A percentile compares a stretch with the other conserved stretches of the same genome.
These are phyloP conservation scores for Drechslerella stenobrocha DNA, from an alignment of 2,329 filamentous ascomycete species.

Conservation along the genomic window DNA sequence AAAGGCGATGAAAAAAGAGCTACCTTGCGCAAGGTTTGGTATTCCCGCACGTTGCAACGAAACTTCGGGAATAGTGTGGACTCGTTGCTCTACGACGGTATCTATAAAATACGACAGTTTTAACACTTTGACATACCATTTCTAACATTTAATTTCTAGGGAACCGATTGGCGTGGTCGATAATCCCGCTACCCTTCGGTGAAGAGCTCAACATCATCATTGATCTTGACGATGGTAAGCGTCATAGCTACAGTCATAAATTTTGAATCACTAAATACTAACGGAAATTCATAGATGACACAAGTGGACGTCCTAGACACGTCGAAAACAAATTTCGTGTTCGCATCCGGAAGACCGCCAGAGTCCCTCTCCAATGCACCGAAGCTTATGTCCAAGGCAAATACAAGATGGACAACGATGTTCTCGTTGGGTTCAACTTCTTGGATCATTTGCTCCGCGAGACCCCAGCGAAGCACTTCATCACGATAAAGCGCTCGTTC, in stretches of 20 bases:
- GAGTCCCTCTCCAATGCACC: slow-evolving; percentile 69
- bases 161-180: slow-evolving; percentile 80
- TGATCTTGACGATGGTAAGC: slow-evolving; percentile 71
- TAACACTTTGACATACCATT: slow-evolving; percentile 64
- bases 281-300: slow-evolving; percentile 56
- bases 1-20: slow-evolving; percentile 67
- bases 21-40: slow-evolving; percentile 76
- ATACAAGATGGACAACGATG: slow-evolving; percentile 65
- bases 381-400: slow-evolving; percentile 67
- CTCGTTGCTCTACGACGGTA: slow-evolving; percentile 53
- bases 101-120: slow-evolving; percentile 11
- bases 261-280: slow-evolving; percentile 5
- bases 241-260: slow-evolving; percentile 43
- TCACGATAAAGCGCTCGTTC: slow-evolving; percentile 79
- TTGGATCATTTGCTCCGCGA: slow-evolving; percentile 87
- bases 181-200: slow-evolving; percentile 55
- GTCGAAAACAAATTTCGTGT: slow-evolving; percentile 63
- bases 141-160: slow-evolving; percentile 59
- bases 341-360: slow-evolving; percentile 67
- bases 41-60: slow-evolving; percentile 64
- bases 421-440: slow-evolving; percentile 83
- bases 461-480: slow-evolving; percentile 68
- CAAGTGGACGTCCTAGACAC: slow-evolving; percentile 49
- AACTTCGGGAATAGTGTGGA: slow-evolving; percentile 59
- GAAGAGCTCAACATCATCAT: slow-evolving; percentile 65